Base-by-base conservation (phyloP, 805 yeast species). In the Spencermartinsiella europaea region DNA sequence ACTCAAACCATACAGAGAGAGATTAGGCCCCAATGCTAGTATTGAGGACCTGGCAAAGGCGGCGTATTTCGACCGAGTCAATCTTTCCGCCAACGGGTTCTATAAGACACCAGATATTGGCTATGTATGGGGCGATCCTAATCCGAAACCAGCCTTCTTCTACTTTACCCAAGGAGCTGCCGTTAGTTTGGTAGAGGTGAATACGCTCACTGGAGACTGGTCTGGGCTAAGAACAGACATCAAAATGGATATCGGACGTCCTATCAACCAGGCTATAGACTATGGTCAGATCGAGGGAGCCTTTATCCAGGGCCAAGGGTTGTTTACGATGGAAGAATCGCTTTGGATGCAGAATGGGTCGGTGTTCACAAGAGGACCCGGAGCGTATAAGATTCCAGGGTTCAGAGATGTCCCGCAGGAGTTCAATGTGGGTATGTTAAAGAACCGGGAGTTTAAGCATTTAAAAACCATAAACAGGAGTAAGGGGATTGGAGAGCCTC, bases 221-320 rank as follows among this genome's bases (percentile, higher is more conserved):
- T 55, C 69, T 2, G 64, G 64, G 34, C 56, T 72, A 38, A 58
- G 71, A 33, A 59, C 72, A 3, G 74, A 72, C 50, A 67, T 73
- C 43, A 67, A 68, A 58, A 71, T 73, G 76, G 77, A 73, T 56
- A 67, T 71, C 45, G 77, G 77, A 17, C 67, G 75, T 21, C 70
- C 77, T 7, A 58, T 73, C 43, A 73, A 73, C 52, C 70, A 71
- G 49, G 76, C 76, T 14, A 72, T 73, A 44, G 76, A 72, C 47
- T 72, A 71, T 53, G 77, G 77, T 5, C 77, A 73, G 57, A 73
- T 73, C 34, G 77, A 73, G 52, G 77, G 77, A 33, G 77, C 76
- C 0, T 73, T 67, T 50, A 64, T 73, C 10, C 77, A 73, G 57
- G 77, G 77, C 20, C 72, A 72, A 61, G 77, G 77, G 3, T 62